Evolutionary conservation across 352 stramenopile species (phyloP).

Genomic region (Lagenidium giganteum): DNA sequence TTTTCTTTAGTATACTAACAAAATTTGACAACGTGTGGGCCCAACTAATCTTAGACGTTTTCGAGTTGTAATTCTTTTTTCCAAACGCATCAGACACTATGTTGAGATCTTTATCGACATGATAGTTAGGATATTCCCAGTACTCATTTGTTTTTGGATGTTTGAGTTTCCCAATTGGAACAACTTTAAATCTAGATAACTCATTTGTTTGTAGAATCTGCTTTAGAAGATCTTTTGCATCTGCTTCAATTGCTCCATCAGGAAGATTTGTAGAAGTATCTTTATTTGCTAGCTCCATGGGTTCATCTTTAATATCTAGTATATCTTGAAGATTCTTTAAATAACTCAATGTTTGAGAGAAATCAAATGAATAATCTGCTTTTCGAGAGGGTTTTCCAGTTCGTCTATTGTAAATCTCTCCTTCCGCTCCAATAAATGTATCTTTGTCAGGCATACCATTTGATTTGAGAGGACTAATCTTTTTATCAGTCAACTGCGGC

Average conservation of each 20-base stretch:
- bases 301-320: not conserved
- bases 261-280: slow-evolving; percentile 5
- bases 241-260: slow-evolving; percentile 5
- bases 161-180: no score
- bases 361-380: slow-evolving; percentile 7
- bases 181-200: slow-evolving; percentile 8
- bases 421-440: slow-evolving; percentile 4
- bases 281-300: slow-evolving; percentile 1
- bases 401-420: no score
- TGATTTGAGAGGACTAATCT: slow-evolving; percentile 9
- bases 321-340: no score
- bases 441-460: slow-evolving; percentile 6
- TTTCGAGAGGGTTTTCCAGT: no score
- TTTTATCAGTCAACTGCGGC: slow-evolving; percentile 6
- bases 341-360: slow-evolving; percentile 9
- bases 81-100: no score
- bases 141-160: no score
- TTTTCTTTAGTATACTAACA: no score
- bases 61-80: no score
- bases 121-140: no score
- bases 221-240: slow-evolving; percentile 7
- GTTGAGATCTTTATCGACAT: no score
- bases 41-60: no score
- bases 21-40: slow-evolving; percentile 5
- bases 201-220: slow-evolving; percentile 8